Conservation (phyloP, 768 basidiomycete species). For the Piloderma croceum region DNA sequence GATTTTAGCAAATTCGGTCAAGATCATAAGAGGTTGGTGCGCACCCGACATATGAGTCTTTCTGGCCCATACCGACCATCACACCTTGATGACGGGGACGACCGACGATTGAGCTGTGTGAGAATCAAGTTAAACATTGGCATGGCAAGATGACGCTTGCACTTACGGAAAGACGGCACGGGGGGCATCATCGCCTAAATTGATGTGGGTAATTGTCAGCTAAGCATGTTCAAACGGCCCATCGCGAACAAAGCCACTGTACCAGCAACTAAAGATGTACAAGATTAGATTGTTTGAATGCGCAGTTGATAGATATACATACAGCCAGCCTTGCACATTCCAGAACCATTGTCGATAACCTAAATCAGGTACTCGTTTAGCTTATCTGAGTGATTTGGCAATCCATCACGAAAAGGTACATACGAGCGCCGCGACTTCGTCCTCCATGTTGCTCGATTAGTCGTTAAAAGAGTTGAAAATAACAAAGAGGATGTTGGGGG, state of each 20-base stretch:
- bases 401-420: no score
- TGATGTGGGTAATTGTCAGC: constrained; percentile 8
- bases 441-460: constrained; percentile 40
- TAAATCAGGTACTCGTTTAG: constrained; percentile 17
- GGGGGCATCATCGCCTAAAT: constrained; percentile 55
- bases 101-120: constrained; percentile 56
- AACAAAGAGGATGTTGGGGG: background rate
- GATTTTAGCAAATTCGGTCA: background rate
- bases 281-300: constrained; percentile 7
- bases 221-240: no score
- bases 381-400: no score
- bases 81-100: constrained; percentile 70
- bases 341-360: constrained; percentile 69
- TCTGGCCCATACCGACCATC: constrained; percentile 76
- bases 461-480: background rate
- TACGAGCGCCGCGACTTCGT: constrained; percentile 61
- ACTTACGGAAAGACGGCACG: constrained; percentile 73
- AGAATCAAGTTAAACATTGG: background rate
- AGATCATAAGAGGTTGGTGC: constrained; percentile 11
- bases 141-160: background rate
- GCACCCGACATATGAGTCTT: constrained; percentile 71
- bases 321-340: constrained; percentile 87
- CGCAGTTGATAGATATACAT: constrained; percentile 23
- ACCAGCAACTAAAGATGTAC: constrained; percentile 30
- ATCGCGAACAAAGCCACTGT: constrained; percentile 1